These are phyloP conservation scores for Acacia confusa DNA, from an alignment of 306 rosid genomes.

Conservation along the genomic window DNA sequence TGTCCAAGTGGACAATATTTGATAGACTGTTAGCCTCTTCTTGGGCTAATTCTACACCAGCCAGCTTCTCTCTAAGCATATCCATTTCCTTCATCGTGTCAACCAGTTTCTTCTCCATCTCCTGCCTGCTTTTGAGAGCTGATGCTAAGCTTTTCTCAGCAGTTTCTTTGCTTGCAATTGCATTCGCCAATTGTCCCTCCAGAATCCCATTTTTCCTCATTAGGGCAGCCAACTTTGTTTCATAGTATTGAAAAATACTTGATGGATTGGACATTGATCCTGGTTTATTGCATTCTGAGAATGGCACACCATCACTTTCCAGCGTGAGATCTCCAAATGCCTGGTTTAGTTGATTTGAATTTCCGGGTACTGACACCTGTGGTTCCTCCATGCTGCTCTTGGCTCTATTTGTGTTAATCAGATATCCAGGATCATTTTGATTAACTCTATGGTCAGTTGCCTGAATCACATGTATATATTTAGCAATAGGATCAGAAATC, in stretches of 20 bases:
- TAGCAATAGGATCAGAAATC: background rate
- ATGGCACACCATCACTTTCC: slow-evolving; percentile 45
- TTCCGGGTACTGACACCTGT: slow-evolving; percentile 43
- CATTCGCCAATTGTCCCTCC: slow-evolving; percentile 83
- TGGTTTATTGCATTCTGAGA: slow-evolving; percentile 59
- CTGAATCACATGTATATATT: slow-evolving; percentile 42
- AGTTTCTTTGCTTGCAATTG: slow-evolving; percentile 68
- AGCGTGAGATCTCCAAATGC: slow-evolving; percentile 49
- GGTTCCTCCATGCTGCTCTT: slow-evolving; percentile 45
- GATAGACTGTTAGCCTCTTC: slow-evolving; percentile 88
- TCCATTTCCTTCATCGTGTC: slow-evolving; percentile 71
- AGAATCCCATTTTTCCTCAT: slow-evolving; percentile 78
- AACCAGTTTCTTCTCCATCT: slow-evolving; percentile 68
- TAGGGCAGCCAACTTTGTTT: slow-evolving; percentile 66
- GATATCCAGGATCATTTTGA: slow-evolving; percentile 44
- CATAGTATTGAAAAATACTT: slow-evolving; percentile 67
- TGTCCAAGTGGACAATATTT: slow-evolving; percentile 86
- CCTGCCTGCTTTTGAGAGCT: slow-evolving; percentile 75
- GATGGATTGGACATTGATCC: slow-evolving; percentile 62
- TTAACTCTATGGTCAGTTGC: slow-evolving; percentile 51
- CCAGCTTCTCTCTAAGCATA: slow-evolving; percentile 70
- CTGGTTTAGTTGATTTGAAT: slow-evolving; percentile 54
- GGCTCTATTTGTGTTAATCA: slow-evolving; percentile 40
- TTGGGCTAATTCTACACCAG: slow-evolving; percentile 75
- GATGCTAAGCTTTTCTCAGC: slow-evolving; percentile 72